Percentiles rank a stretch among this genome's conserved stretches.
Evolutionary conservation across 768 basidiomycete species (phyloP).

Genomic region (Tylopilus sp.): DNA sequence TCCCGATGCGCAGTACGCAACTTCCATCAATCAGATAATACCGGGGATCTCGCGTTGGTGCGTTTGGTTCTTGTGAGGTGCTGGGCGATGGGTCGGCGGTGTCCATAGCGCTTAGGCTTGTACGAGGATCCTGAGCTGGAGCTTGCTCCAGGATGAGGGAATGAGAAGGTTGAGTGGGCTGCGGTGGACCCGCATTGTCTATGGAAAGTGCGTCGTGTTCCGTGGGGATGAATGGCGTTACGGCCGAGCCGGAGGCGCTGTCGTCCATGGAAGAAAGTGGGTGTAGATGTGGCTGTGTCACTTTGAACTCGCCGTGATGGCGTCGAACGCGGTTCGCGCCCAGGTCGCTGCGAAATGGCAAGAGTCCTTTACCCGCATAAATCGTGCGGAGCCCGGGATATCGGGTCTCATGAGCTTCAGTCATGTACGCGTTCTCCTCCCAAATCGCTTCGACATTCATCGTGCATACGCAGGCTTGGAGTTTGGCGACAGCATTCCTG

Average conservation of each 20-base stretch:
- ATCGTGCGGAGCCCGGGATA: slow-evolving; percentile 56
- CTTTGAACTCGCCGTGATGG: slow-evolving; percentile 36
- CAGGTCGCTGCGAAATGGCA: slow-evolving; percentile 73
- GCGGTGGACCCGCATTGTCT: neutral
- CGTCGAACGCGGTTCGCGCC: slow-evolving; percentile 57
- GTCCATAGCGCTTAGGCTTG: slow-evolving; percentile 1
- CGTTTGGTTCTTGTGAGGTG: slow-evolving; percentile 8
- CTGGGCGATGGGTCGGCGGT: neutral
- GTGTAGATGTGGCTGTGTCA: slow-evolving; percentile 21
- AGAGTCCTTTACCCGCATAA: slow-evolving; percentile 63
- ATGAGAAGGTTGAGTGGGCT: slow-evolving; percentile 6
- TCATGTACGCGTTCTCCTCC: slow-evolving; percentile 38
- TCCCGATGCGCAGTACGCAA: slow-evolving; percentile 58
- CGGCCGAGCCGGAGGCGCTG: slow-evolving; percentile 1
- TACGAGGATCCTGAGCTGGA: slow-evolving; percentile 6
- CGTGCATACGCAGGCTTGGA: slow-evolving; percentile 53
- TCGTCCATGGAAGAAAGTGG: neutral
- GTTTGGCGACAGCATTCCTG: slow-evolving; percentile 48
- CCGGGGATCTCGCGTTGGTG: slow-evolving; percentile 39
- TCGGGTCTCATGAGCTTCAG: slow-evolving; percentile 63
- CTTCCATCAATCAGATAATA: slow-evolving; percentile 71
- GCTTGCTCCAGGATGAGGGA: slow-evolving; percentile 9
- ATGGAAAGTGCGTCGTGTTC: slow-evolving; percentile 14
- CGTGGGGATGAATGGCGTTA: slow-evolving; percentile 20
- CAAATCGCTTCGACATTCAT: neutral